Percentiles rank a stretch among this genome's conserved stretches.
Conservation (phyloP, 2,329 filamentous ascomycete species). For the Penicillium sp. region DNA sequence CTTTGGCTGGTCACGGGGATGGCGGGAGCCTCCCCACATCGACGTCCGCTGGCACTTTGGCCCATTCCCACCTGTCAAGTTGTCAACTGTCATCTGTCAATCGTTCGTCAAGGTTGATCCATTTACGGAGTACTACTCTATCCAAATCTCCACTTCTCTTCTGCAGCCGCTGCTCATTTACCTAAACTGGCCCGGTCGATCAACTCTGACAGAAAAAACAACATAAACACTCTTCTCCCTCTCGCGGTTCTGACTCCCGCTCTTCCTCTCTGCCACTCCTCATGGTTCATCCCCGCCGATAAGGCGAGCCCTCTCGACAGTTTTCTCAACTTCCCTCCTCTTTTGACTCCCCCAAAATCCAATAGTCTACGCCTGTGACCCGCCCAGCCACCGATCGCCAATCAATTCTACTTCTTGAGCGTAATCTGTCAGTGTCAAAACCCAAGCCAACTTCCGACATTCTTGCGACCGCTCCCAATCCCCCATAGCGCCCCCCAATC, state of each 20-base stretch:
- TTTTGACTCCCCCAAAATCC: too few species aligned
- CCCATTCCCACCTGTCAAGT: neutral
- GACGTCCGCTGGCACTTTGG: too few species aligned
- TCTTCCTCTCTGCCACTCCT: neutral
- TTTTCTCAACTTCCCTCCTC: neutral
- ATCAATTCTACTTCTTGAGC: neutral
- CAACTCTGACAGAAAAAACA: neutral
- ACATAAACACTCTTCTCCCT: neutral
- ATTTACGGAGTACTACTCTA: too few species aligned
- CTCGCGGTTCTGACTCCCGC: too few species aligned
- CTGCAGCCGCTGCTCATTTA: neutral
- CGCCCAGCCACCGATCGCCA: neutral
- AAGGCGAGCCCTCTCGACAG: neutral
- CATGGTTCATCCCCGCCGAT: neutral
- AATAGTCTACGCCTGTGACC: neutral
- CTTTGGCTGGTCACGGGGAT: neutral
- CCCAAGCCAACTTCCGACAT: neutral
- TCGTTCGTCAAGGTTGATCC: neutral
- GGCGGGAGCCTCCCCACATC: too few species aligned
- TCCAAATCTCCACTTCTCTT: neutral
- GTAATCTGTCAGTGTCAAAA: neutral
- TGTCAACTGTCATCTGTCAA: neutral
- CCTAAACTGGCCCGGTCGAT: neutral
- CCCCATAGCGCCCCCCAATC: neutral
- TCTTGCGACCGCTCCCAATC: neutral